These are phyloP conservation scores for Xylariaceae sp. DNA, from an alignment of 2,329 filamentous ascomycete genomes.

Conservation along the genomic window DNA sequence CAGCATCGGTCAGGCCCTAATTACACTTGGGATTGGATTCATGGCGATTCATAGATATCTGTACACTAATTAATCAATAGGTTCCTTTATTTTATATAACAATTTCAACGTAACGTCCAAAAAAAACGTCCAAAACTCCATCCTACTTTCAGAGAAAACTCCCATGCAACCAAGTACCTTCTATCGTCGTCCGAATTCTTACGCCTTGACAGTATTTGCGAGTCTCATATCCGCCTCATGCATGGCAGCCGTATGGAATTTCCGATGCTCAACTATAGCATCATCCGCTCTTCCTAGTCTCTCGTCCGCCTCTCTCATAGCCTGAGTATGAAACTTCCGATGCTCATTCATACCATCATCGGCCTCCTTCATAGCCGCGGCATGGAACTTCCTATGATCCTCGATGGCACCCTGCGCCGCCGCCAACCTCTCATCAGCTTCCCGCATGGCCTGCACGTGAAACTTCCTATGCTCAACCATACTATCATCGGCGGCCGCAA, in stretches of 20 bases:
- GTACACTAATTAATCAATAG: too few species aligned
- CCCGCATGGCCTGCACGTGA: slow-evolving; percentile 12
- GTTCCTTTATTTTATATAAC: too few species aligned
- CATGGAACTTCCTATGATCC: slow-evolving; percentile 17
- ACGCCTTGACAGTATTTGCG: neutral
- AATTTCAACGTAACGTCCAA: too few species aligned
- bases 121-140: too few species aligned
- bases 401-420: slow-evolving; percentile 7
- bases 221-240: slow-evolving; percentile 8
- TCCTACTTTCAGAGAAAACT: too few species aligned
- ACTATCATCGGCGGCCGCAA: slow-evolving; percentile 10
- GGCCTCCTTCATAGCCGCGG: slow-evolving; percentile 16
- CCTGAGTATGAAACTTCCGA: slow-evolving; percentile 16
- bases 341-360: slow-evolving; percentile 22
- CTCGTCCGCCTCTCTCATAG: slow-evolving; percentile 10
- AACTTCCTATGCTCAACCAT: slow-evolving; percentile 20
- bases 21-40: too few species aligned
- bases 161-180: too few species aligned
- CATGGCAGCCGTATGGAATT: slow-evolving; percentile 7
- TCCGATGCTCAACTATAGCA: slow-evolving; percentile 5
- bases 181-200: too few species aligned
- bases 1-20: too few species aligned
- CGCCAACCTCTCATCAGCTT: slow-evolving; percentile 18
- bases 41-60: too few species aligned
- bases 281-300: neutral